Evolutionary conservation across 2,329 filamentous ascomycete species (phyloP).

Genomic region (Ceratocystis colombiana): DNA sequence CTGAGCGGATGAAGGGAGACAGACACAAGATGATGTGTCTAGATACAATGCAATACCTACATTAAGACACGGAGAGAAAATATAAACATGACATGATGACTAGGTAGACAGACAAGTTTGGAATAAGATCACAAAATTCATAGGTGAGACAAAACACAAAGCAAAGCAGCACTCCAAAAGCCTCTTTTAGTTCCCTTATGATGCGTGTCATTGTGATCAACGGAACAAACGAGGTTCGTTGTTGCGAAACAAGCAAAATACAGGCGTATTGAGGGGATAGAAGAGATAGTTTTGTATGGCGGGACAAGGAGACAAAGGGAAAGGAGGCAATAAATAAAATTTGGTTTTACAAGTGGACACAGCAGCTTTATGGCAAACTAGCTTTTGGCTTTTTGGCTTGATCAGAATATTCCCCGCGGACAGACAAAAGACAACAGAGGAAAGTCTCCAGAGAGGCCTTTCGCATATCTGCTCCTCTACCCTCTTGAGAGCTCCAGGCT

Average conservation of each 20-base stretch:
- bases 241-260: background rate
- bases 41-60: too few species aligned
- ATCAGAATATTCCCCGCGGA: constrained; percentile 6
- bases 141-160: constrained; percentile 8
- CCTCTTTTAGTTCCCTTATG: constrained; percentile 19
- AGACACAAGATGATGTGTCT: too few species aligned
- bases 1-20: too few species aligned
- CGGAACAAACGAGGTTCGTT: background rate
- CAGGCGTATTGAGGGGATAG: too few species aligned
- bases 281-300: too few species aligned
- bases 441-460: constrained; percentile 29
- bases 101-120: background rate
- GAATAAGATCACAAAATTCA: background rate
- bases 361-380: too few species aligned
- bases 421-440: constrained; percentile 27
- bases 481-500: constrained; percentile 49
- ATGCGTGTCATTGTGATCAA: constrained; percentile 17
- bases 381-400: too few species aligned
- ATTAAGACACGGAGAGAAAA: too few species aligned
- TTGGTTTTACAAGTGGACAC: too few species aligned
- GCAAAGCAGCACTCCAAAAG: constrained; percentile 16
- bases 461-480: too few species aligned
- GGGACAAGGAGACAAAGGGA: background rate
- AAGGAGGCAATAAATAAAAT: too few species aligned
- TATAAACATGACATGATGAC: too few species aligned